Conservation (phyloP, 768 basidiomycete species). For the Xerocomellus intermedius region DNA sequence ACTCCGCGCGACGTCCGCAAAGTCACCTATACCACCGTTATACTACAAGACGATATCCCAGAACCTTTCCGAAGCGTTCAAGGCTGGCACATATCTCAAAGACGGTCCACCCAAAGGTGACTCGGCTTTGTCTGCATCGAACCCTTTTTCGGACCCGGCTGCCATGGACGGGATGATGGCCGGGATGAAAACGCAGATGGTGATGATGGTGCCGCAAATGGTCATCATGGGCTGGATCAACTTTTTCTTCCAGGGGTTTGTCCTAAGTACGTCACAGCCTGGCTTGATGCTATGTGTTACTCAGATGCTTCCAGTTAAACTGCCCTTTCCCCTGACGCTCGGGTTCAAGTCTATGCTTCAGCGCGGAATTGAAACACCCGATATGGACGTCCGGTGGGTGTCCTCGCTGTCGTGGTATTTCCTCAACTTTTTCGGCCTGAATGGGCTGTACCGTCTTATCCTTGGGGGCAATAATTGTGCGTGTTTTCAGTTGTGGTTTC, state of each 20-base stretch:
- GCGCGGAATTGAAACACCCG: slow-evolving; percentile 89
- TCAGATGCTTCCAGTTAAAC: slow-evolving; percentile 62
- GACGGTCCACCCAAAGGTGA: slow-evolving; percentile 73
- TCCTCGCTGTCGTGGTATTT: slow-evolving; percentile 99
- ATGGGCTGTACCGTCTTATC: slow-evolving; percentile 91
- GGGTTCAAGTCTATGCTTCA: slow-evolving; percentile 99
- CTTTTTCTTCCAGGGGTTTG: slow-evolving; percentile 98
- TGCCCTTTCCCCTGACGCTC: slow-evolving; percentile 94
- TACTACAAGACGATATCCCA: slow-evolving; percentile 76
- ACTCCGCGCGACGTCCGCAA: slow-evolving; percentile 74
- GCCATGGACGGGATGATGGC: slow-evolving; percentile 99
- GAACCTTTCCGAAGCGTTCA: slow-evolving; percentile 69
- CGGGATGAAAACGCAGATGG: slow-evolving; percentile 98
- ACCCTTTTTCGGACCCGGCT: slow-evolving; percentile 84
- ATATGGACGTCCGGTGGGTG: slow-evolving; percentile 99
- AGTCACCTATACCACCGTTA: slow-evolving; percentile 74
- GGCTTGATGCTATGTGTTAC: not conserved
- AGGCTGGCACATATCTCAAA: slow-evolving; percentile 80
- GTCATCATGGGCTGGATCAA: slow-evolving; percentile 99
- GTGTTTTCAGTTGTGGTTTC: slow-evolving; percentile 27
- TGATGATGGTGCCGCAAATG: slow-evolving; percentile 99
- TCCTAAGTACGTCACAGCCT: slow-evolving; percentile 74
- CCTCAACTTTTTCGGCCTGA: slow-evolving; percentile 96
- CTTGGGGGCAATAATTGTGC: slow-evolving; percentile 87
- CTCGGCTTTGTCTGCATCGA: slow-evolving; percentile 58